A percentile compares a stretch with the other conserved stretches of the same genome.
Conservation (phyloP, 345 rosid species). For the Kernera saxatilis region DNA sequence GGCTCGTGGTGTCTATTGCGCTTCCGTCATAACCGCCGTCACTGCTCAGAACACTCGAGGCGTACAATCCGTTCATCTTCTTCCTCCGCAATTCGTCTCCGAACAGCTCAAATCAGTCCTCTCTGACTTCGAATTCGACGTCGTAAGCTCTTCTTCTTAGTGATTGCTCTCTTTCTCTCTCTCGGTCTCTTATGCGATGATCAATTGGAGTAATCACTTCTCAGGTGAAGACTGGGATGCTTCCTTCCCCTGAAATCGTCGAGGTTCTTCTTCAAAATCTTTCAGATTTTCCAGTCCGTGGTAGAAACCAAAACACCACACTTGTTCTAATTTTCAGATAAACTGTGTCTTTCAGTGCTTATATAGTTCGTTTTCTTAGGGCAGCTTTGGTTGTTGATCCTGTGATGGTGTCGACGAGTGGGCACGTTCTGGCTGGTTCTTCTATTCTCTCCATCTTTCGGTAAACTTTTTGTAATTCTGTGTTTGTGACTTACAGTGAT, state of each 20-base stretch:
- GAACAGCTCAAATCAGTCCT: constrained; percentile 83
- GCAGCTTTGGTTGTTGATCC: constrained; percentile 98
- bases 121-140: constrained; percentile 90
- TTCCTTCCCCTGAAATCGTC: constrained; percentile 68
- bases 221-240: constrained; percentile 97
- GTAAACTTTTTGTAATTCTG: constrained; percentile 34
- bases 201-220: not conserved
- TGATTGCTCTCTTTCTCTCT: not conserved
- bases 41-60: constrained; percentile 91
- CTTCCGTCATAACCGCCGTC: constrained; percentile 81
- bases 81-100: constrained; percentile 55
- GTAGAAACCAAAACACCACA: constrained; percentile 32
- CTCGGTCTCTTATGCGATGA: not conserved
- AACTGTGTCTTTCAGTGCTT: not conserved
- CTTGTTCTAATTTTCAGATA: not conserved
- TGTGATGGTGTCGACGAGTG: constrained; percentile 96
- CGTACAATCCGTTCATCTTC: constrained; percentile 57
- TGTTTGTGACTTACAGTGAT: not conserved
- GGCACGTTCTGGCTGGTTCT: constrained; percentile 81
- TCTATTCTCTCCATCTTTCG: constrained; percentile 55
- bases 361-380: constrained; percentile 33
- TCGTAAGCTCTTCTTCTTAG: constrained; percentile 42
- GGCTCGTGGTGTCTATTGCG: constrained; percentile 86
- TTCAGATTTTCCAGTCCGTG: constrained; percentile 55
- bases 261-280: constrained; percentile 53